These are phyloP conservation scores for Cercospora citrullina DNA, from an alignment of 2,329 filamentous ascomycete species.

Conservation along the genomic window DNA sequence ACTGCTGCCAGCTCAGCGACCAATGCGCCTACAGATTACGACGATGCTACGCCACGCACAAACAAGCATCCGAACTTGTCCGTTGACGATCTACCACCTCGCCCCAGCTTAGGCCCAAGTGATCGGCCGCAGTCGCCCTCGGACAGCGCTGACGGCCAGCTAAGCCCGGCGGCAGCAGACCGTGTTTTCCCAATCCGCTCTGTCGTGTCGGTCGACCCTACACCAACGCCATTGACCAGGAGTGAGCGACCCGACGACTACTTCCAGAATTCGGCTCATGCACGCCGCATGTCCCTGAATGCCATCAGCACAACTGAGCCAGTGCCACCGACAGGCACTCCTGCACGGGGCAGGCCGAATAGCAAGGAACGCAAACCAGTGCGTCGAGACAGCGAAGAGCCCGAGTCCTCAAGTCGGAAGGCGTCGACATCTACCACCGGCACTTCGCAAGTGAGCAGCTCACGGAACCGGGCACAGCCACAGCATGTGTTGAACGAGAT, in stretches of 20 bases:
- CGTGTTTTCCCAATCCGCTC: conserved; percentile 80
- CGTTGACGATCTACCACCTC: conserved; percentile 11
- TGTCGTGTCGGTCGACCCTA: conserved; percentile 69
- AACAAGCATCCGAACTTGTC: conserved; percentile 17
- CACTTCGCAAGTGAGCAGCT: conserved; percentile 12
- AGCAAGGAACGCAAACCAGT: conserved; percentile 14
- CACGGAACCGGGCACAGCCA: neutral
- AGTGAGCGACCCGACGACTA: conserved; percentile 36
- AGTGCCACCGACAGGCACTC: neutral
- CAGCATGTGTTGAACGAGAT: conserved; percentile 28
- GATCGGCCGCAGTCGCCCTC: conserved; percentile 12
- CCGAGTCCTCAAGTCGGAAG: conserved; percentile 11
- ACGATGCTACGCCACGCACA: neutral
- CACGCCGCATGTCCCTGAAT: conserved; percentile 25
- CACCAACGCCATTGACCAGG: conserved; percentile 37
- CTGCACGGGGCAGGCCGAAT: conserved; percentile 15
- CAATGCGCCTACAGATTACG: neutral
- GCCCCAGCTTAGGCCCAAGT: neutral
- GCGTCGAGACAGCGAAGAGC: conserved; percentile 8
- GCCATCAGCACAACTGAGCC: neutral
- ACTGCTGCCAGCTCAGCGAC: neutral
- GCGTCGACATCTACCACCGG: conserved; percentile 22
- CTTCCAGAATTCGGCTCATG: conserved; percentile 37
- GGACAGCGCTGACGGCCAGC: conserved; percentile 27
- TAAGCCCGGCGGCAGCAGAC: conserved; percentile 52